Evolutionary conservation across 768 basidiomycete genomes (phyloP).

Genomic region (Mycena vulgaris): DNA sequence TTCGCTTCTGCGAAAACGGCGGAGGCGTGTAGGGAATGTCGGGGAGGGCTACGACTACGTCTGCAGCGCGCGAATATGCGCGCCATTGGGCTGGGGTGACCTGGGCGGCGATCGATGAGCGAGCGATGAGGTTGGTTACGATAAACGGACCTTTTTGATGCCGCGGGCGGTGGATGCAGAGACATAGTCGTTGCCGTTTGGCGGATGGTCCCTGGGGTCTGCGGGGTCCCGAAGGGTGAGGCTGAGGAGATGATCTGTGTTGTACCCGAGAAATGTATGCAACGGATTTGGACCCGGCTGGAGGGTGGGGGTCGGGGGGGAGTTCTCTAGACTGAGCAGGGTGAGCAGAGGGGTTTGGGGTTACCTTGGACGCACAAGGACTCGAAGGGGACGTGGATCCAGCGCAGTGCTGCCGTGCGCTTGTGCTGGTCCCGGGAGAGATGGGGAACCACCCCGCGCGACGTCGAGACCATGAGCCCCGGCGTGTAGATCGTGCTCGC

Average conservation of each 20-base stretch:
- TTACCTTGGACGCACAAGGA: constrained; percentile 73
- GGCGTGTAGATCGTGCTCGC: constrained; percentile 69
- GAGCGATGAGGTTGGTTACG: background rate
- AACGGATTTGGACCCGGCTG: constrained; percentile 67
- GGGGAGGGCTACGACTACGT: constrained; percentile 78
- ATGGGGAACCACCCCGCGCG: constrained; percentile 83
- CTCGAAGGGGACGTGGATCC: constrained; percentile 84
- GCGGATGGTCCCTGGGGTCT: constrained; percentile 77
- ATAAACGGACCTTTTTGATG: constrained; percentile 63
- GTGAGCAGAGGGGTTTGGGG: constrained; percentile 32
- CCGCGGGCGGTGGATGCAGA: constrained; percentile 76
- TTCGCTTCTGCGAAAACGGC: constrained; percentile 83
- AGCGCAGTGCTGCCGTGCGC: constrained; percentile 64
- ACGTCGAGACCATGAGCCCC: constrained; percentile 72
- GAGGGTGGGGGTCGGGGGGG: constrained; percentile 76
- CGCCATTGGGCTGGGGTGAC: constrained; percentile 71
- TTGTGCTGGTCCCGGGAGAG: constrained; percentile 74
- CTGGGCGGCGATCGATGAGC: constrained; percentile 49
- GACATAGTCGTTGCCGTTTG: constrained; percentile 75
- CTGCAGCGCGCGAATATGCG: constrained; percentile 64
- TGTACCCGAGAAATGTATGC: constrained; percentile 78
- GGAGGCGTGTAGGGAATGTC: constrained; percentile 78
- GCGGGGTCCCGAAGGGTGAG: constrained; percentile 77
- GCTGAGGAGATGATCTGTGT: constrained; percentile 65
- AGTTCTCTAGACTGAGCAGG: constrained; percentile 69